Base-by-base conservation (phyloP, 1,284 basidiomycete genomes). In the Stereum hirsutum region DNA sequence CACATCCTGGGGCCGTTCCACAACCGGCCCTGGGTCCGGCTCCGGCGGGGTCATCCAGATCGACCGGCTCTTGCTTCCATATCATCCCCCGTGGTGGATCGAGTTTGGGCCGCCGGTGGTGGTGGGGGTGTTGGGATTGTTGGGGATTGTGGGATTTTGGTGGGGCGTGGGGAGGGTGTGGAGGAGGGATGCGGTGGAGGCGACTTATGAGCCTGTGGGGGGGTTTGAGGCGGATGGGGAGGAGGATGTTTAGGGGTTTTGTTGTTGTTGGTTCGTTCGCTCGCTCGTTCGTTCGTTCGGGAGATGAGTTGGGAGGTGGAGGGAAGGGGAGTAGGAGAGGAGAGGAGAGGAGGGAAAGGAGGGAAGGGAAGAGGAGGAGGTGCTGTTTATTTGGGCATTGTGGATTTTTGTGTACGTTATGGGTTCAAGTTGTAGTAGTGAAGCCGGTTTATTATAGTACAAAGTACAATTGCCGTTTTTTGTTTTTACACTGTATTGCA, bases 31-130 rank as follows among this genome's bases (percentile, higher is more conserved):
- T n/a, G 68, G 69, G 17, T 24, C 24, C 19, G 78, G 79, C 39
- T 69, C 67, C 6, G 92, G 93, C 2, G 95, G 96, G 4, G 89
- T 98, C 21, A 74, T 98, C 45, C 75, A 86, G 60, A 84, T 99
- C 49, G 89, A 97, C 64, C 69, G 74, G 20, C 72, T 97, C 7
- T 66, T 98, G 33, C 56, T 81, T 28, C 95, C 95, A 15, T 99
- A 94, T 59, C 67, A 82, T 48, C 91, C 95, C 0, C 71, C 80
- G 12, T 89, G 85, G 87, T 89, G 81, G 74, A 62, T 74, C 41
- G 68, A 75, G 51, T 88, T 81, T 52, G 81, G 84, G 35, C 66
- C 69, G 5, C 85, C 87, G 0, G 55, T 71, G 4, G 63, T 71
- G 12, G 75, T 83, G 3, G 76, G 79, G 5, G 57, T 65, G 2